These are phyloP conservation scores for Globisporangium irregulare DNA, from an alignment of 352 stramenopile genomes.

Conservation along the genomic window DNA sequence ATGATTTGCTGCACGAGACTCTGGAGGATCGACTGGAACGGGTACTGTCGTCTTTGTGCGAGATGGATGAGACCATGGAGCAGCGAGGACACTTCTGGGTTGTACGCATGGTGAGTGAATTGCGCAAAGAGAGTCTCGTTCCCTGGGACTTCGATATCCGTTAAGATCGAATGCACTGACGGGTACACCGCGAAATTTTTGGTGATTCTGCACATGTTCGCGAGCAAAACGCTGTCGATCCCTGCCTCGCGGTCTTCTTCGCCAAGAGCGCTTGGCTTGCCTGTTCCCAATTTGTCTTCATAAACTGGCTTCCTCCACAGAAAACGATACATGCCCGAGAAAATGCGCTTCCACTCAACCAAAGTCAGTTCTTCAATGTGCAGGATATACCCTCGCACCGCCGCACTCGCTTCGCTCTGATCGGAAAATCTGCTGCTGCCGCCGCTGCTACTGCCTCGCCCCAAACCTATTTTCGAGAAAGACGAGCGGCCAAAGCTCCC, in stretches of 20 bases:
- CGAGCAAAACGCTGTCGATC: conserved; percentile 51
- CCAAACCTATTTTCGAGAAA: conserved; percentile 7
- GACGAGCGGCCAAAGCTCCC: conserved; percentile 13
- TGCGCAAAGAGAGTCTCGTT: conserved; percentile 44
- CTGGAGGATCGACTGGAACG: conserved; percentile 44
- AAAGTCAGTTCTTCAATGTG: conserved; percentile 63
- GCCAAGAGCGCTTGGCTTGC: not conserved
- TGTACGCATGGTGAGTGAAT: conserved; percentile 54
- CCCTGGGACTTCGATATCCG: conserved; percentile 28
- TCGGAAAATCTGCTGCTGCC: conserved; percentile 45
- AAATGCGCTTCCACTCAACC: conserved; percentile 70
- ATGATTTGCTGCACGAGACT: conserved; percentile 54
- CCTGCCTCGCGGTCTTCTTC: conserved; percentile 25
- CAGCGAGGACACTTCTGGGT: conserved; percentile 54
- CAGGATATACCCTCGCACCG: conserved; percentile 59
- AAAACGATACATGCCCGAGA: conserved; percentile 55
- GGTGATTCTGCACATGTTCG: conserved; percentile 70
- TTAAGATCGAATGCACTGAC: conserved; percentile 56
- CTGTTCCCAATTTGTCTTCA: not conserved
- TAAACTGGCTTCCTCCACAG: conserved; percentile 25
- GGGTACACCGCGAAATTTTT: conserved; percentile 72
- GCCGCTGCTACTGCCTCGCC: conserved; percentile 15
- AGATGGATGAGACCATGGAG: conserved; percentile 67
- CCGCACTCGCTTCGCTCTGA: conserved; percentile 24
- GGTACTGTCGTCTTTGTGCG: conserved; percentile 41